Base-by-base conservation (phyloP, 495 filamentous ascomycete species). In the Xylaria castorea region DNA sequence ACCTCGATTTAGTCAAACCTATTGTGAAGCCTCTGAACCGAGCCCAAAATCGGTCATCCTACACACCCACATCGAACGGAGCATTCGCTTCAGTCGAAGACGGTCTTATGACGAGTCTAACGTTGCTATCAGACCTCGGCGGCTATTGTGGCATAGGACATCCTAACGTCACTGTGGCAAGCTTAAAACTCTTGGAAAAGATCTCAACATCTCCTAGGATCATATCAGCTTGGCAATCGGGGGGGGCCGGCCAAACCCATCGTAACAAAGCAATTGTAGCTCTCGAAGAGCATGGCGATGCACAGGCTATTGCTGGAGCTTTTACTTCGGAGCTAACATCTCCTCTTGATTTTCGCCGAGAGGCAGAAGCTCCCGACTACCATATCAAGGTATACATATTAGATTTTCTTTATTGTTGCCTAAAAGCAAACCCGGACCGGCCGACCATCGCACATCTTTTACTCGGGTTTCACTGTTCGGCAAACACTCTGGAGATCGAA, bases 371-470 rank as follows among this genome's bases (percentile, higher is more conserved):
- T 25, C 83, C 91, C 2, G 88, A 89, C 50, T 97, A 93, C 81
- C 80, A 89, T 34, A 91, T 94, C 78, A 94, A 97, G 78, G 80
- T 91, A 68, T 88, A 89, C 68, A 89, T 98, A 36, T 86, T 98
- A 12, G 91, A 92, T 51, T 93, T 98, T 72, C 85, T 99, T 36
- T 91, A 93, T 76, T 89, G 87, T 73, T 94, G 92, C 78, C 81
- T 99, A 11, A 86, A 85, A 51, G 87, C 91, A 22, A 88, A 91
- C 36, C 89, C 91, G 36, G 88, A 91, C 75, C 80, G 81, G 68
- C 94, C 95, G 5, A 95, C 90, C 20, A 89, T 98, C 60, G 95
- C 95, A 3, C 96, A 99, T 80, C 85, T 96, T 55, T 82, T 99
- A 25, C 91, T 99, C 27, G 96, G 96, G 0, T 98, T 99, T 78